Evolutionary conservation across 441 rosid species (phyloP).

Genomic region (Erodium trifolium): DNA sequence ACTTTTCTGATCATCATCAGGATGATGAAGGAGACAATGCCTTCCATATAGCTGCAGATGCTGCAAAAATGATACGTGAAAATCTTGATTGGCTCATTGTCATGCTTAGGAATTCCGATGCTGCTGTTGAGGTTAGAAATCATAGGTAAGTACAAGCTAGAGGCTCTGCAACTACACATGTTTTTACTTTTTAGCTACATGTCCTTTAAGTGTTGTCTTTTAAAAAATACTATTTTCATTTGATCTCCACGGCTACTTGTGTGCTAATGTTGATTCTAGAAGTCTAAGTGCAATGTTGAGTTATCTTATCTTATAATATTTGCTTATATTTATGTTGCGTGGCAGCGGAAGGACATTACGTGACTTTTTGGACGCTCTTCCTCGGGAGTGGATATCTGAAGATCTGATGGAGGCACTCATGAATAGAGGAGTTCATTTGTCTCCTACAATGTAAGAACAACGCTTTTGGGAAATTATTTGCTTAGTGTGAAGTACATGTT

Average conservation of each 20-base stretch:
- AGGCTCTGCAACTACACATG: background rate
- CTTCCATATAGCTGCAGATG: slow-evolving; percentile 97
- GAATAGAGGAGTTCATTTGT: slow-evolving; percentile 71
- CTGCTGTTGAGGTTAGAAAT: slow-evolving; percentile 81
- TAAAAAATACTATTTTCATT: background rate
- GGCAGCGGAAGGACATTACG: slow-evolving; percentile 90
- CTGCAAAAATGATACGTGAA: slow-evolving; percentile 97
- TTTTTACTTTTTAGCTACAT: background rate
- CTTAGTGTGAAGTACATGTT: slow-evolving; percentile 6
- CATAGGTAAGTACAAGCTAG: slow-evolving; percentile 59
- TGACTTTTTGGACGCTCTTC: slow-evolving; percentile 90
- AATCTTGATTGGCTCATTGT: slow-evolving; percentile 93
- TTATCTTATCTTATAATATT: slow-evolving; percentile 14
- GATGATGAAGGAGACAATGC: slow-evolving; percentile 98
- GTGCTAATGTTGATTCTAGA: slow-evolving; percentile 9
- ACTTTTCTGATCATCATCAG: slow-evolving; percentile 33
- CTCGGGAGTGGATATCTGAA: slow-evolving; percentile 98
- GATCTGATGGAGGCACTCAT: slow-evolving; percentile 86
- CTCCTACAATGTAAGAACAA: slow-evolving; percentile 66
- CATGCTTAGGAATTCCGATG: slow-evolving; percentile 78
- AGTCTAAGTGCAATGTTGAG: slow-evolving; percentile 4
- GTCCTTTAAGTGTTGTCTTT: background rate
- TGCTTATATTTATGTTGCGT: slow-evolving; percentile 20
- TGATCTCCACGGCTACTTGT: background rate
- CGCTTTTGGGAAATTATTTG: slow-evolving; percentile 13